phyloP scores from a whole-genome alignment of 2,329 filamentous ascomycete genomes.

The Talaromyces sp. region DNA sequence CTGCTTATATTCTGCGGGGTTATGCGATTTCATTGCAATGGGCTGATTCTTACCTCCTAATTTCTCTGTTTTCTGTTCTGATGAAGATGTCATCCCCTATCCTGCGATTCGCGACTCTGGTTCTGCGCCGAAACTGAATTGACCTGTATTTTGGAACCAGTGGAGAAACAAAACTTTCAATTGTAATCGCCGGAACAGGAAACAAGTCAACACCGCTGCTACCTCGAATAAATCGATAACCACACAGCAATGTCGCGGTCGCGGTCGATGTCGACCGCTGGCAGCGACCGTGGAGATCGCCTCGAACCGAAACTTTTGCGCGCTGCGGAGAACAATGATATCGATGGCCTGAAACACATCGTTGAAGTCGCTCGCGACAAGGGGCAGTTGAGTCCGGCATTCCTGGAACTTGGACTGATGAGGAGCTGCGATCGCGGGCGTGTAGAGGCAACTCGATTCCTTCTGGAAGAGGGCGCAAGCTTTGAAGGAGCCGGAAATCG shows the following conservation, averaged over 20 bases:
- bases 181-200: not conserved
- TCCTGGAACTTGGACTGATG: constrained; percentile 38
- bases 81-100: not conserved
- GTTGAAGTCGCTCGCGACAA: constrained; percentile 29
- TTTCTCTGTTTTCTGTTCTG: not conserved
- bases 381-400: constrained; percentile 32
- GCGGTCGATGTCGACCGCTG: constrained; percentile 23
- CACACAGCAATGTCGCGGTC: constrained; percentile 11
- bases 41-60: not conserved
- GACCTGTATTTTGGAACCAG: not conserved
- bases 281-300: constrained; percentile 32
- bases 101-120: not conserved
- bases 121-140: not conserved
- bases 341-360: constrained; percentile 27
- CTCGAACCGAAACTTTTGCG: constrained; percentile 40
- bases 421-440: constrained; percentile 36
- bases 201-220: not conserved
- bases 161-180: not conserved
- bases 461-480: constrained; percentile 36
- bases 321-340: constrained; percentile 34
- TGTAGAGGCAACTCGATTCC: constrained; percentile 26
- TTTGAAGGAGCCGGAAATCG: constrained; percentile 29
- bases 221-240: not conserved
- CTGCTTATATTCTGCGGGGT: not conserved
- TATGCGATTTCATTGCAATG: not conserved